A percentile compares a stretch with the other conserved stretches of the same genome.
Conservation (phyloP, 495 filamentous ascomycete genomes). For the Xylaria intraflava region DNA sequence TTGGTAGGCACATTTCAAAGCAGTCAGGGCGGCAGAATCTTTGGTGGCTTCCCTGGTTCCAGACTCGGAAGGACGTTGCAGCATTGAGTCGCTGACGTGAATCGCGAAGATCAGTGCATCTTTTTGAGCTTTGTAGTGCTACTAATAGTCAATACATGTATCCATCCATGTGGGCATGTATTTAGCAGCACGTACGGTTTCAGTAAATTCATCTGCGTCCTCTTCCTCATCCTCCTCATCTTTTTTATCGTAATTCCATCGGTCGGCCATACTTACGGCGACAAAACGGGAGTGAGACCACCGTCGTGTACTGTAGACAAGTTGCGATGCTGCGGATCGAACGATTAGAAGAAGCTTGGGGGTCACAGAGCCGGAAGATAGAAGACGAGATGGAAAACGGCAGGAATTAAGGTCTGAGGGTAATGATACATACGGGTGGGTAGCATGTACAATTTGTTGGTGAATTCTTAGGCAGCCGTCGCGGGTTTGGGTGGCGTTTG, state of each 20-base stretch:
- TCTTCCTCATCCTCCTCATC: conserved; percentile 61
- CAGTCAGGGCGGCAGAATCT: conserved; percentile 68
- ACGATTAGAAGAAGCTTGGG: not conserved
- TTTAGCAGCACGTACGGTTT: conserved; percentile 39
- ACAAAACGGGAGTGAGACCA: not conserved
- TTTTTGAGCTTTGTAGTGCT: conserved; percentile 88
- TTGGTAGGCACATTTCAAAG: conserved; percentile 88
- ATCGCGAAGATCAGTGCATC: conserved; percentile 97
- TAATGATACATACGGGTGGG: not conserved
- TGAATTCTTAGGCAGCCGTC: conserved; percentile 9
- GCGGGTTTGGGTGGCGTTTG: conserved; percentile 13
- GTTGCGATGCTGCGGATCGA: not conserved
- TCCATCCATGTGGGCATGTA: not conserved
- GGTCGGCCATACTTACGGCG: conserved; percentile 33
- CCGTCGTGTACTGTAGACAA: not conserved
- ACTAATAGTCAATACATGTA: conserved; percentile 11
- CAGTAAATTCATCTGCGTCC: conserved; percentile 60
- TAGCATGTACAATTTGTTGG: not conserved
- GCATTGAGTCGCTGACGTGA: conserved; percentile 88
- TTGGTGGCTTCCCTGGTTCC: conserved; percentile 65
- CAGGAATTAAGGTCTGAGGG: not conserved
- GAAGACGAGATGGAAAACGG: not conserved
- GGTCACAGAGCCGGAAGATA: not conserved
- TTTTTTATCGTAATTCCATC: conserved; percentile 36
- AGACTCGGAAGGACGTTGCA: conserved; percentile 55